Base-by-base conservation (phyloP, 805 yeast species). In the Zygoascus biomembranicola region DNA sequence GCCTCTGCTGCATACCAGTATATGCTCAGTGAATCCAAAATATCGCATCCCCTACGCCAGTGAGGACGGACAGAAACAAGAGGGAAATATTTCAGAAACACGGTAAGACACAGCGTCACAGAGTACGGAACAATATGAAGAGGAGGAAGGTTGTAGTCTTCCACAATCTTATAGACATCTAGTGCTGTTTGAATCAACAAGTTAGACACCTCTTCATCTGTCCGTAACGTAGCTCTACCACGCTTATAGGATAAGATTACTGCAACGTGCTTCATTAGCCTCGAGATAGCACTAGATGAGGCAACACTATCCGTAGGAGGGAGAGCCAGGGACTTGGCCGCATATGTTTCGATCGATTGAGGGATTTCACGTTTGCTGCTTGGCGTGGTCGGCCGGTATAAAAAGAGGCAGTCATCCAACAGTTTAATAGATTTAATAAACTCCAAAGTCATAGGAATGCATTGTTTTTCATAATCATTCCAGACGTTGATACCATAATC, bases 1-100 rank as follows among this genome's bases (percentile, higher is more conserved):
- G 68, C 65, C 46, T 64, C 67, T n/a, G 68, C 67, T 3, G 62
- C 61, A 66, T 68, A 65, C 68, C 68, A 65, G 13, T 52, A 45
- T 10, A 55, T 54, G 2, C 61, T 51, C 20, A 64, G 50, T 13
- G 50, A 51, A 20, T 62, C 61, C 46, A 65, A 55, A 8, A 65
- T 52, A 3, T 50, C 59, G 44, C 62, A 55, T 18, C 64, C 59
- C 39, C 62, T 56, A 32, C 57, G 56, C 68, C 68, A 65, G 13
- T 61, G 59, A 4, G 49, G 39, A 8, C 47, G 57, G 5, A 49
- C 47, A 1, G 63, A 42, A 5, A 42, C 45, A 3, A 56, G 51
- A n/a, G 66, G 59, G 50, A 55, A 65, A 32, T 57, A 57, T 32
- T 65, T 57, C 28, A 66, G 52, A 46, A 64, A 65, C 6, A 67